A percentile compares a stretch with the other conserved stretches of the same genome.
Conservation (phyloP, 2,329 filamentous ascomycete genomes). For the Bipolaris cookei region DNA sequence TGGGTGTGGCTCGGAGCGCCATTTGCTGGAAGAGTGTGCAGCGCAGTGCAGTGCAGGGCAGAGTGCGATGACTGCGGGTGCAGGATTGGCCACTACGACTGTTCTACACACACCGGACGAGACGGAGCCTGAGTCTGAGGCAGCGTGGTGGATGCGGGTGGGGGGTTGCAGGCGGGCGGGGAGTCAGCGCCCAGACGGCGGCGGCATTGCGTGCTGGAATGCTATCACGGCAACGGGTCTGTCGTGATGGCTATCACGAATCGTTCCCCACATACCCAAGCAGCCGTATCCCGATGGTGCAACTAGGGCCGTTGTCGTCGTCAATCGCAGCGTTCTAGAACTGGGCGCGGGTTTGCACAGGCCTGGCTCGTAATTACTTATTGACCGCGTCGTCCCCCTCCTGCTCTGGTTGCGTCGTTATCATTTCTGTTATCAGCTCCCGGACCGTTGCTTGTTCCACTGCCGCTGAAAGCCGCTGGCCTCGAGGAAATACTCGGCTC, state of each 20-base stretch:
- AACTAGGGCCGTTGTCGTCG: constrained; percentile 27
- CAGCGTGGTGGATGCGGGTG: constrained; percentile 29
- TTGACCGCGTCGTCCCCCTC: constrained; percentile 23
- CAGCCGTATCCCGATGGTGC: constrained; percentile 30
- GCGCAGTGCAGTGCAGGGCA: neutral
- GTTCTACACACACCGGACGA: neutral
- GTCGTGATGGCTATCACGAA: constrained; percentile 39
- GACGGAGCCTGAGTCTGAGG: constrained; percentile 23
- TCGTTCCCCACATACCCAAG: constrained; percentile 34
- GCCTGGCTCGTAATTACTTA: constrained; percentile 33
- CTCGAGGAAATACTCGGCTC: constrained; percentile 44
- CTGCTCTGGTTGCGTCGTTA: constrained; percentile 2
- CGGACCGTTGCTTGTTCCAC: constrained; percentile 18
- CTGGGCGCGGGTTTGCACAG: constrained; percentile 21
- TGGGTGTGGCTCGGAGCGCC: constrained; percentile 18
- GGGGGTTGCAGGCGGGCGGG: constrained; percentile 25
- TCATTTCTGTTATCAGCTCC: constrained; percentile 18
- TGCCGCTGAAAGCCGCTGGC: constrained; percentile 41
- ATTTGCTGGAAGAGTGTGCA: constrained; percentile 26
- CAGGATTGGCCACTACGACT: neutral
- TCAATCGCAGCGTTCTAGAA: constrained; percentile 37
- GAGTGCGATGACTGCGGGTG: neutral
- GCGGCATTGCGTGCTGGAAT: constrained; percentile 44
- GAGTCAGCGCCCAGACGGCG: constrained; percentile 21
- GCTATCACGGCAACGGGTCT: constrained; percentile 34